Conservation (phyloP, 2,329 filamentous ascomycete species). For the Cladosporium phlei region DNA sequence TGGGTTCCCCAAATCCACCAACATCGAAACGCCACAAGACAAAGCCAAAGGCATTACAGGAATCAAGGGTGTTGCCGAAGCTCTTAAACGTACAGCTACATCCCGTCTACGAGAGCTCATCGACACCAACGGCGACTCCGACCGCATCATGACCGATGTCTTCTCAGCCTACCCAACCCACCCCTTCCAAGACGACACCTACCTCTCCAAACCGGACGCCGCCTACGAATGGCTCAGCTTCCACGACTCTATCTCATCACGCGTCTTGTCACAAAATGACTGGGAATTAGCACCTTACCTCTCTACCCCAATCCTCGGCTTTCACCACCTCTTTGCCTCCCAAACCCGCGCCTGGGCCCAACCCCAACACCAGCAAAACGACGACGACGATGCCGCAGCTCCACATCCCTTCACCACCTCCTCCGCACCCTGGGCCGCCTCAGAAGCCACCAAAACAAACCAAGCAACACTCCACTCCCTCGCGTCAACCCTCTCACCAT, state of each 20-base stretch:
- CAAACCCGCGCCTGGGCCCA: constrained; percentile 50
- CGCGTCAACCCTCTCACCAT: constrained; percentile 66
- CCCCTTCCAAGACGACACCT: constrained; percentile 87
- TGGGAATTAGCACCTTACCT: constrained; percentile 91
- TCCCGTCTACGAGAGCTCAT: constrained; percentile 69
- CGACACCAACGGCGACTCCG: constrained; percentile 72
- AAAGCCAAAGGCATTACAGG: constrained; percentile 20
- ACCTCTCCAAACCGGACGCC: constrained; percentile 77
- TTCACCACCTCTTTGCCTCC: constrained; percentile 85
- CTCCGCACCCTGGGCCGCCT: constrained; percentile 73
- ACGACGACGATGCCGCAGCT: constrained; percentile 21
- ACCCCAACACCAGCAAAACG: constrained; percentile 42
- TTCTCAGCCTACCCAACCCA: constrained; percentile 82
- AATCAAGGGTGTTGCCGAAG: constrained; percentile 63
- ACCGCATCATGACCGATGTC: constrained; percentile 75
- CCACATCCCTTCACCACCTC: constrained; percentile 72
- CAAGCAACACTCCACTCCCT: constrained; percentile 67
- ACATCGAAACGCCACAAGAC: constrained; percentile 19
- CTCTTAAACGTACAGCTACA: constrained; percentile 67
- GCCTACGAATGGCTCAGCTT: constrained; percentile 96
- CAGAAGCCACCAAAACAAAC: constrained; percentile 76
- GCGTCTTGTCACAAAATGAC: constrained; percentile 77
- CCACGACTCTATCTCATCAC: constrained; percentile 75
- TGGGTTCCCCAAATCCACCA: constrained; percentile 61
- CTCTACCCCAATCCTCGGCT: constrained; percentile 78